phyloP scores from a whole-genome alignment of 2,329 filamentous ascomycete species.

The Calonectria ilicicola region DNA sequence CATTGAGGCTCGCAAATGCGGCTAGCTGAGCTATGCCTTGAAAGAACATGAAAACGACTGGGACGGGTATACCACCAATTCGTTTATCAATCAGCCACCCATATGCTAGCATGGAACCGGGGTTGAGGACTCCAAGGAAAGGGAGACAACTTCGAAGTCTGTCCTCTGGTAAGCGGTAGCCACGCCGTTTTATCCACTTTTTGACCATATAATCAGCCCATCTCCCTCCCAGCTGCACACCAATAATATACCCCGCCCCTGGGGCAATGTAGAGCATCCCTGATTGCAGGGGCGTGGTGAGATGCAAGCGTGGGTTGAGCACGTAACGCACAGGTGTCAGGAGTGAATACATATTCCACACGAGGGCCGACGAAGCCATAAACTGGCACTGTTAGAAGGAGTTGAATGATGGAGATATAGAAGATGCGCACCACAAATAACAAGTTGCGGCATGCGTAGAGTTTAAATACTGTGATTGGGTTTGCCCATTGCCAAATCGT shows the following conservation, averaged over 20 bases:
- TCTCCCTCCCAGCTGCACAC: neutral
- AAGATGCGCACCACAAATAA: neutral
- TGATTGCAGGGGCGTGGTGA: neutral
- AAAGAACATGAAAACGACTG: slow-evolving; percentile 75
- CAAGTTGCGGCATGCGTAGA: neutral
- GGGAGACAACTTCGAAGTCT: slow-evolving; percentile 70
- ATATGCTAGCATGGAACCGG: slow-evolving; percentile 76
- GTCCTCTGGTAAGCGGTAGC: slow-evolving; percentile 76
- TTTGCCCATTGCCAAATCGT: neutral
- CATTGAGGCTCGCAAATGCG: slow-evolving; percentile 77
- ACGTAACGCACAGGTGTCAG: slow-evolving; percentile 1
- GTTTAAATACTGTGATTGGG: neutral
- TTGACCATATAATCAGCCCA: neutral
- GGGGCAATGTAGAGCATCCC: neutral
- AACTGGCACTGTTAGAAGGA: neutral
- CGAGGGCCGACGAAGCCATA: neutral
- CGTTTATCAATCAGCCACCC: slow-evolving; percentile 64
- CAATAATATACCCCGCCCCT: neutral
- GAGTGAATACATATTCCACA: neutral
- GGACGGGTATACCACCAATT: slow-evolving; percentile 60
- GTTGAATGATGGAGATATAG: neutral
- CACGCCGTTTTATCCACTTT: slow-evolving; percentile 39
- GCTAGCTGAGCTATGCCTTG: slow-evolving; percentile 78
- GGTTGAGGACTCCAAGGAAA: slow-evolving; percentile 71
- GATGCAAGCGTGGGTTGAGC: neutral